Conservation (phyloP, 805 yeast genomes). For the Saturnispora sanitii region DNA sequence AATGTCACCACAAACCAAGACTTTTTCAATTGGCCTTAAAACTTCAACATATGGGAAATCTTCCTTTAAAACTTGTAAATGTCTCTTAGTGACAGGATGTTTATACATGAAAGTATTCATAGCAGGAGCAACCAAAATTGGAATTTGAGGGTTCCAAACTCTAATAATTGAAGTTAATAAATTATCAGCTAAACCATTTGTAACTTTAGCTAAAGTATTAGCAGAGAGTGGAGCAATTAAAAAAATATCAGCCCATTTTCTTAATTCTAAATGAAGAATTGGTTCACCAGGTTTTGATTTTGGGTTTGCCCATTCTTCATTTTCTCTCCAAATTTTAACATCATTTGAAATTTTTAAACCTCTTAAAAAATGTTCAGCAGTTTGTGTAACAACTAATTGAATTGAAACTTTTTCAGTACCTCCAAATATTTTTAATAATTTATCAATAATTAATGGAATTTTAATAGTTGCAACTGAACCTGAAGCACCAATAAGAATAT, state of each 20-base stretch:
- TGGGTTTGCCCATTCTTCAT: slow-evolving; percentile 73
- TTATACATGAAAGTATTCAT: slow-evolving; percentile 92
- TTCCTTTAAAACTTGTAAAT: slow-evolving; percentile 62
- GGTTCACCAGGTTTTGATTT: slow-evolving; percentile 78
- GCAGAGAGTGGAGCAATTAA: slow-evolving; percentile 94
- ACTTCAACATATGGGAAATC: slow-evolving; percentile 95
- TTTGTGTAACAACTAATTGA: slow-evolving; percentile 73
- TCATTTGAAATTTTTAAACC: slow-evolving; percentile 50
- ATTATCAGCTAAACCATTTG: slow-evolving; percentile 88
- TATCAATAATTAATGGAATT: slow-evolving; percentile 80
- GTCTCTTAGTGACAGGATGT: slow-evolving; percentile 79
- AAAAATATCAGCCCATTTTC: slow-evolving; percentile 94
- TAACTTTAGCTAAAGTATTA: slow-evolving; percentile 80
- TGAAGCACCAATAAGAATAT: slow-evolving; percentile 83
- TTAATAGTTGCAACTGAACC: slow-evolving; percentile 97
- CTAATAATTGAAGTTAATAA: slow-evolving; percentile 80
- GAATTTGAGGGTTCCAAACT: slow-evolving; percentile 92
- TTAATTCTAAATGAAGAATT: slow-evolving; percentile 84
- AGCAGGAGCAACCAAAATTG: slow-evolving; percentile 87
- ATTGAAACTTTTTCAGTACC: slow-evolving; percentile 64
- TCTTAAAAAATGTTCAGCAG: slow-evolving; percentile 72
- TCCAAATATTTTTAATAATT: slow-evolving; percentile 72
- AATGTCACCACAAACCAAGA: slow-evolving; percentile 89
- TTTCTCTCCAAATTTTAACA: slow-evolving; percentile 84
- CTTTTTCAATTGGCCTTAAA: slow-evolving; percentile 91